phyloP scores from a whole-genome alignment of 176 grass and related monocot species.

The Triticum monococcum region DNA sequence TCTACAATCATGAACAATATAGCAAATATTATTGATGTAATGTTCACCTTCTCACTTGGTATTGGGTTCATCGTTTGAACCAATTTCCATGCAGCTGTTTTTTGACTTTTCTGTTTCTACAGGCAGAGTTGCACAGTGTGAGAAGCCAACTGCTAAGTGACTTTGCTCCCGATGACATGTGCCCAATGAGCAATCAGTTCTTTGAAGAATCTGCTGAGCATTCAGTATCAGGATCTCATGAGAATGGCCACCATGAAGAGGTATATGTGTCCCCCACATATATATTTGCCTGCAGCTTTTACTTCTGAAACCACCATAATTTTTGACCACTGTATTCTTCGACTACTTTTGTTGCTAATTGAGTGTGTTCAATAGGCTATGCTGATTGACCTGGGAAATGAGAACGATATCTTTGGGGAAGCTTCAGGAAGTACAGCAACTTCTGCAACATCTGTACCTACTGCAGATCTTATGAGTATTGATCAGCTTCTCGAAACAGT shows the following conservation, averaged over 20 bases:
- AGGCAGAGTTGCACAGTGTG: slow-evolving; percentile 76
- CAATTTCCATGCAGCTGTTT: slow-evolving; percentile 20
- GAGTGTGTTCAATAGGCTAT: slow-evolving; percentile 45
- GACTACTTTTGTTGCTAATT: slow-evolving; percentile 18
- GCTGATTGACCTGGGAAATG: slow-evolving; percentile 48
- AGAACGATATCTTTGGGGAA: slow-evolving; percentile 76
- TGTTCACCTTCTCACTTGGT: slow-evolving; percentile 27
- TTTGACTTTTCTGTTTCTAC: slow-evolving; percentile 38
- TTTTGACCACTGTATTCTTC: slow-evolving; percentile 1
- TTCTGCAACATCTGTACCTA: slow-evolving; percentile 34
- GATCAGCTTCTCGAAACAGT: slow-evolving; percentile 94
- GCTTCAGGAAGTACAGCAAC: slow-evolving; percentile 60
- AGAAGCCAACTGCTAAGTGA: slow-evolving; percentile 77
- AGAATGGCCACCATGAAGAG: slow-evolving; percentile 52
- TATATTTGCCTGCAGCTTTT: slow-evolving; percentile 23
- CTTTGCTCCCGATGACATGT: slow-evolving; percentile 90
- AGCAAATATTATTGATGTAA: slow-evolving; percentile 79
- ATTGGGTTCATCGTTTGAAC: slow-evolving; percentile 14
- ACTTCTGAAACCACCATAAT: background rate
- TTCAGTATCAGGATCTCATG: slow-evolving; percentile 43
- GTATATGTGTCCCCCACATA: slow-evolving; percentile 9
- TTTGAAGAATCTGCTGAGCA: slow-evolving; percentile 49
- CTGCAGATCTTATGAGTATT: slow-evolving; percentile 71
- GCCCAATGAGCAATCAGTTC: slow-evolving; percentile 70
- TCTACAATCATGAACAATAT: slow-evolving; percentile 84